Evolutionary conservation across 2,329 filamentous ascomycete genomes (phyloP).

Genomic region (Phoma herbarum): DNA sequence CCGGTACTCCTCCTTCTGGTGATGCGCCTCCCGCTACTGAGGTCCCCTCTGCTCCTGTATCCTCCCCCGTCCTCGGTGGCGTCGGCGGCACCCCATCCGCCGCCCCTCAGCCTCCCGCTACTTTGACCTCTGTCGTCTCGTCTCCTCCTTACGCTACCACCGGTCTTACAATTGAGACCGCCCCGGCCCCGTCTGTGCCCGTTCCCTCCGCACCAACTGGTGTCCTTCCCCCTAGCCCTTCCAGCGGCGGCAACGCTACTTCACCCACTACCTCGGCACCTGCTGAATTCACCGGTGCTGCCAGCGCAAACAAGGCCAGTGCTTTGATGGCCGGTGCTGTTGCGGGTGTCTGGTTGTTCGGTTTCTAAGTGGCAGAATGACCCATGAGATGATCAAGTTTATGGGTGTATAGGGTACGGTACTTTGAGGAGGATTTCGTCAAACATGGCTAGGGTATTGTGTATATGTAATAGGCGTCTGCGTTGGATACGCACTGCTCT

Average conservation of each 20-base stretch:
- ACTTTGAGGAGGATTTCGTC: slow-evolving; percentile 13
- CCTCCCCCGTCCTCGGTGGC: slow-evolving; percentile 18
- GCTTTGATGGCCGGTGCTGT: slow-evolving; percentile 34
- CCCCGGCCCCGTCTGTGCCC: slow-evolving; percentile 35
- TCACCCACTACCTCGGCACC: slow-evolving; percentile 23
- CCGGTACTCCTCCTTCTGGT: slow-evolving; percentile 37
- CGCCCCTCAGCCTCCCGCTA: slow-evolving; percentile 13
- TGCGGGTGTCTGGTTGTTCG: slow-evolving; percentile 36
- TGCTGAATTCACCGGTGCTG: slow-evolving; percentile 42
- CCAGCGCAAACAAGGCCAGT: slow-evolving; percentile 34
- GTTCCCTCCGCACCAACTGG: slow-evolving; percentile 35
- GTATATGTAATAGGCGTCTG: slow-evolving; percentile 16
- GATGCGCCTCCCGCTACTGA: slow-evolving; percentile 26
- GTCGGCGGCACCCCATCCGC: slow-evolving; percentile 12
- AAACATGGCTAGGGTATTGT: slow-evolving; percentile 15
- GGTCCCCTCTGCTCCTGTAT: slow-evolving; percentile 24
- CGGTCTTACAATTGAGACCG: slow-evolving; percentile 41
- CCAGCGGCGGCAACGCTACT: slow-evolving; percentile 30
- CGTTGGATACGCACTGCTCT: slow-evolving; percentile 6
- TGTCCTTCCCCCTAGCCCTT: slow-evolving; percentile 24
- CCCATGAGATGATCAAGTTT: neutral
- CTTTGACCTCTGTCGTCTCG: slow-evolving; percentile 15
- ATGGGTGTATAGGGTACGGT: neutral
- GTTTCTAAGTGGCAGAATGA: slow-evolving; percentile 29
- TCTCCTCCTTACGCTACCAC: slow-evolving; percentile 34